Evolutionary conservation across 1,284 basidiomycete species (phyloP), one percentile per base, ranked within the genome.

Genomic region (Cyathus olla): DNA sequence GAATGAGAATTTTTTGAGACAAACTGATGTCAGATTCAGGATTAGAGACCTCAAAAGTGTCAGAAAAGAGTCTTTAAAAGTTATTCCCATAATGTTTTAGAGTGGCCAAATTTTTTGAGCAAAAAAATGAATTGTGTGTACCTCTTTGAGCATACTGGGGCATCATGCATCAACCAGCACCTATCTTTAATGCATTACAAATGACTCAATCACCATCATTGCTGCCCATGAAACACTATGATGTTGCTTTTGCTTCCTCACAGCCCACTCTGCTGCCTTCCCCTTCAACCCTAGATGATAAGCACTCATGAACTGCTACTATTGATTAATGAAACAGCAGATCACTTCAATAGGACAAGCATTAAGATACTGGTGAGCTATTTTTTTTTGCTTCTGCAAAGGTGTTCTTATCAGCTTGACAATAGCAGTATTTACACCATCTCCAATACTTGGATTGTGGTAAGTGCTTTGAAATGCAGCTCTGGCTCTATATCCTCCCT

Each of bases 351-450:
- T 29, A 21, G 70, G 67, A 47, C 70, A 72, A 10, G 61, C 65
- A 66, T 72, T 62, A 17, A 74, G 59, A 42, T 60, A 66, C 46
- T 70, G 49, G 11, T 59, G 8, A 22, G 66, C 62, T 2, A 59
- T 59, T 52, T 70, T 55, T n/a, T 60, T 74, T 75, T 26, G 70
- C 67, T 27, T 57, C 63, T 37, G 55, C 40, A 59, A 71, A 73
- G 22, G 52, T 68, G 37, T 59, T 55, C 59, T 75, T 73, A 13
- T 50, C 39, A 13, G 60, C 55, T 54, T 73, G 60, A 26, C 64
- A 27, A 46, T 70, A 74, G 3, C 51, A 50, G 31, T 71, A 71
- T 48, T 76, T 76, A 49, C 46, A 55, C 70, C 71, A 74, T 3
- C 71, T 68, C 72, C 72, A 74, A 39, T 72, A 75, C 68, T 75